Base-by-base conservation (phyloP, 495 filamentous ascomycete genomes). In the Penicillium canariense region DNA sequence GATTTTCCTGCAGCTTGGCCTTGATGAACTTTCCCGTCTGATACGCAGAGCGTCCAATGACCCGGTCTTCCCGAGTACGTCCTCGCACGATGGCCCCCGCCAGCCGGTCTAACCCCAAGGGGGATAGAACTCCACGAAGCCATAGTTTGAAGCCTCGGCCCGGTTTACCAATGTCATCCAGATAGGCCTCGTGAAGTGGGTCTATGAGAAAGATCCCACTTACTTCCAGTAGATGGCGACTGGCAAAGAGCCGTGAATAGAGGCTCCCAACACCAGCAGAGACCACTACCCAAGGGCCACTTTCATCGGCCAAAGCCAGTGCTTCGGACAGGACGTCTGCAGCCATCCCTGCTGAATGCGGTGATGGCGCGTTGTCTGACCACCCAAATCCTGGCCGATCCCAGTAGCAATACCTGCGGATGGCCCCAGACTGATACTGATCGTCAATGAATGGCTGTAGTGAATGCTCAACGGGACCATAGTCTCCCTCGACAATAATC, bases 311-410 rank as follows among this genome's bases (percentile, higher is more conserved):
- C 15, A 83, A 76, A 14, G 87, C 82, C 3, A 98, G 78, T 0
- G 91, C 87, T 73, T 97, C 91, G 22, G 89, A 88, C 15, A 97
- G 77, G 5, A 83, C 89, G 62, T 96, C 90, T 6, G 87, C 84
- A 1, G 88, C 85, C 86, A 96, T 96, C 48, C 92, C 90, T 9
- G 89, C 92, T 3, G 89, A 93, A 62, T 95, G 85, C 1, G 94
- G 93, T 2, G 91, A 96, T 8, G 93, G 94, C 0, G 94, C 92
- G 57, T 91, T 91, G 71, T 98, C 94, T 42, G 89, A 94, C 84
- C 88, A 96, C 31, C 79, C 91, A 46, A 91, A 74, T 1, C 94
- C 94, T 1, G 94, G 94, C 18, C 94, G 87, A 63, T 98, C 94
- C 73, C 89, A 95, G 70, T 96, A 97, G 75, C 94, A 98, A 71